Evolutionary conservation across 352 stramenopile genomes (phyloP).

Genomic region (Phytophthora quininea): DNA sequence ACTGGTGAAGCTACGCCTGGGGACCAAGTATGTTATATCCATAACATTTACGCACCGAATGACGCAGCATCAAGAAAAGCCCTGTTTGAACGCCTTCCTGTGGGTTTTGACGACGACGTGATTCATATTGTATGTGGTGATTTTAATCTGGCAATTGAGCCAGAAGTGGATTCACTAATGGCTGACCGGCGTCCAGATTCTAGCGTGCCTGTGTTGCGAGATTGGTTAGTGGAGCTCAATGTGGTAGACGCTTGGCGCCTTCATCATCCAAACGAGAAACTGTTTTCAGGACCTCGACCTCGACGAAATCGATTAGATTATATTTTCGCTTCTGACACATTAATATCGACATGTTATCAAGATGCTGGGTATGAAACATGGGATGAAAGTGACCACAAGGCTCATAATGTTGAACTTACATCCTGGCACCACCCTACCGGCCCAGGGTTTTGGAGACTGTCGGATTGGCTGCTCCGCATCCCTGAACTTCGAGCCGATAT

Average conservation of each 20-base stretch:
- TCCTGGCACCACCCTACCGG: conserved; percentile 3
- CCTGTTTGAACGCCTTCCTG: conserved; percentile 4
- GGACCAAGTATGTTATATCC: conserved; percentile 2
- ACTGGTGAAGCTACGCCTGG: neutral
- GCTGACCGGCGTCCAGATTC: neutral
- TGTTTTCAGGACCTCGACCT: neutral
- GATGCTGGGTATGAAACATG: neutral
- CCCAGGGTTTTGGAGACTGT: neutral
- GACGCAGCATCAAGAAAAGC: conserved; percentile 1
- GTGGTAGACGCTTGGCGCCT: conserved; percentile 2
- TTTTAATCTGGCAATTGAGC: conserved; percentile 14
- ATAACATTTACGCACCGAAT: conserved; percentile 16
- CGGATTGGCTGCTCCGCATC: neutral
- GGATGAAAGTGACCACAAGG: conserved; percentile 1
- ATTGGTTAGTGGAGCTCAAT: neutral
- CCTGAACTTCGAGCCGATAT: conserved; percentile 3
- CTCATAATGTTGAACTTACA: conserved; percentile 2
- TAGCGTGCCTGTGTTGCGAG: neutral
- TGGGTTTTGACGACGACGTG: neutral
- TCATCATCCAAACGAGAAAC: neutral
- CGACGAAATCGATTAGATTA: conserved; percentile 2
- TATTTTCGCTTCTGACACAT: neutral
- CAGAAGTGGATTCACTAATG: neutral
- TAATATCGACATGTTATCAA: neutral
- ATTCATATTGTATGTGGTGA: conserved; percentile 13